Base-by-base conservation (phyloP, 2,329 filamentous ascomycete species). In the Dactylonectria macrodidyma region DNA sequence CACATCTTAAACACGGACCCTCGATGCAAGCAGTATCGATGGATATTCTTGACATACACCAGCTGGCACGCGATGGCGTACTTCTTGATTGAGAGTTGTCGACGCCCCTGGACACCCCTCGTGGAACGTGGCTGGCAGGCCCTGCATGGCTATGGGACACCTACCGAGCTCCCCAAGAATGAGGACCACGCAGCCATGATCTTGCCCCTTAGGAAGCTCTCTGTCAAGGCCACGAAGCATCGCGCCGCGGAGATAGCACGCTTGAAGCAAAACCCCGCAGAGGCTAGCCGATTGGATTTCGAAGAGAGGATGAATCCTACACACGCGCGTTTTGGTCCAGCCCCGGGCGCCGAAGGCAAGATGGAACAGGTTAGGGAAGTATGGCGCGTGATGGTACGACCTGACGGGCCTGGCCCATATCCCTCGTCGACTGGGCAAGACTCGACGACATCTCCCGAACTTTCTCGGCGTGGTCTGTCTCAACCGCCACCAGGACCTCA, bases 1-100 rank as follows among this genome's bases (percentile, higher is more conserved):
- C 84, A 91, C 56, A 84, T 92, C 1, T 81, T 95, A 14, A 89
- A 92, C 73, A 88, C 86, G 0, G 91, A 94, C 50, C 74, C 77
- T 7, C 79, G 83, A 7, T 83, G 80, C 69, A 81, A 81, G 57
- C 82, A 83, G 44, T 88, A 84, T 76, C 77, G 81, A 22, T 88
- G 86, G 86, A 75, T 87, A 2, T 86, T 84, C 70, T 81, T 83
- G 69, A 87, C 84, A 0, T 87, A 87, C 63, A 83, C 84, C 5
- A 85, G 85, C 62, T 88, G 85, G 85, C 84, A 86, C 59, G 83
- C 85, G 26, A 81, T 87, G 67, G 83, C 85, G 3, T 87, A 86
- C 71, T 78, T 84, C 26, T 78, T 88, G 0, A 79, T 87, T 22
- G 85, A 86, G 65, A 81, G 81, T 2, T 80, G 81, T 26, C 82